Conservation (phyloP, 2,329 filamentous ascomycete genomes). For the Calycina herbarum region DNA sequence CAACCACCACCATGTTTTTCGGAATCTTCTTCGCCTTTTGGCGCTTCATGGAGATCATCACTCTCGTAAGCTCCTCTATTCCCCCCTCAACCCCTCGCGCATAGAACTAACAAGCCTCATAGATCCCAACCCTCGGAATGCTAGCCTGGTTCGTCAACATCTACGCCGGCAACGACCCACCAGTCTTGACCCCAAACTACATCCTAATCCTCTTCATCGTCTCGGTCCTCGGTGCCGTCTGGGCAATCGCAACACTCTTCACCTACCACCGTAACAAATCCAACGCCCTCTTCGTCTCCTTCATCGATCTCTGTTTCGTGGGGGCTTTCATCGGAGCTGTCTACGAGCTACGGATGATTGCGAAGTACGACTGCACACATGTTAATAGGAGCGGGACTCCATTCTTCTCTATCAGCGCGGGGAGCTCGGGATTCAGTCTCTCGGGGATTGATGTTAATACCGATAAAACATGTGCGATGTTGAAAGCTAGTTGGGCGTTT, state of each 20-base stretch:
- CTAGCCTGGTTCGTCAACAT: constrained; percentile 65
- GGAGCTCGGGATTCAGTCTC: constrained; percentile 55
- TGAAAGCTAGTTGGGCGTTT: constrained; percentile 87
- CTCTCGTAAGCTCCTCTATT: constrained; percentile 50
- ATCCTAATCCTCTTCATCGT: constrained; percentile 69
- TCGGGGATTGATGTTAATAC: constrained; percentile 54
- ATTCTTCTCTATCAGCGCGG: constrained; percentile 58
- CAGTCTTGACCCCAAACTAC: constrained; percentile 57
- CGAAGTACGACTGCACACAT: constrained; percentile 65
- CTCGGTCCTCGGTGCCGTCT: constrained; percentile 60
- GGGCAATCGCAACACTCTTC: constrained; percentile 66
- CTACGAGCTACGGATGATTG: constrained; percentile 59
- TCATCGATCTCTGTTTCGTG: constrained; percentile 62
- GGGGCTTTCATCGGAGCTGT: constrained; percentile 64
- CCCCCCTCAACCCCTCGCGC: background rate
- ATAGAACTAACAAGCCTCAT: constrained; percentile 17
- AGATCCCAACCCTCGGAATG: constrained; percentile 68
- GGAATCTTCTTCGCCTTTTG: constrained; percentile 63
- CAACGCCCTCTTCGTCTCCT: constrained; percentile 61
- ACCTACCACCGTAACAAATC: constrained; percentile 61
- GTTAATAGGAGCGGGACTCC: constrained; percentile 47
- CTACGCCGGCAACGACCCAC: constrained; percentile 52
- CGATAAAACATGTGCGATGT: constrained; percentile 83
- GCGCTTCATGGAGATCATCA: constrained; percentile 62
- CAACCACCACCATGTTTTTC: constrained; percentile 53